phyloP scores from a whole-genome alignment of 1,139 yeast species.

The Casaregolazyma suthepensis region DNA sequence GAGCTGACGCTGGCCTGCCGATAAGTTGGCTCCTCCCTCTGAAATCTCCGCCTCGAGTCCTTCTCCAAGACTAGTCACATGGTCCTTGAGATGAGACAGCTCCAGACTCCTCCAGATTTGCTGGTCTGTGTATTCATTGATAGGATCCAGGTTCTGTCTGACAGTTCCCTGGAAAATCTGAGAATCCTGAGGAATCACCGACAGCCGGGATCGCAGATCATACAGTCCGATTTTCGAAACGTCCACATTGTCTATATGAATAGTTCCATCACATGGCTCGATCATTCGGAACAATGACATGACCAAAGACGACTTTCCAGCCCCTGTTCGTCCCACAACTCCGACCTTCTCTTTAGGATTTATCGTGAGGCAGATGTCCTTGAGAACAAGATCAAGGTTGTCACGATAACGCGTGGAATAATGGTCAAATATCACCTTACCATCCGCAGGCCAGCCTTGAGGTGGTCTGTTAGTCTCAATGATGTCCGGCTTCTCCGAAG shows the following conservation, averaged over 20 bases:
- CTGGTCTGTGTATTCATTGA: slow-evolving; percentile 44
- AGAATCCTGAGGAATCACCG: slow-evolving; percentile 75
- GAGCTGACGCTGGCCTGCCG: slow-evolving; percentile 74
- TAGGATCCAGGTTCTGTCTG: slow-evolving; percentile 64
- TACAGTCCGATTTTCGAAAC: slow-evolving; percentile 51
- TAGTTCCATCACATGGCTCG: slow-evolving; percentile 54
- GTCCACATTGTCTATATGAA: slow-evolving; percentile 54
- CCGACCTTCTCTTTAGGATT: slow-evolving; percentile 65
- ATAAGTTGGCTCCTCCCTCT: slow-evolving; percentile 69
- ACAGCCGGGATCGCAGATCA: slow-evolving; percentile 51
- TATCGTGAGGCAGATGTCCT: slow-evolving; percentile 46
- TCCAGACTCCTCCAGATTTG: slow-evolving; percentile 65
- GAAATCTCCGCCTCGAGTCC: slow-evolving; percentile 39
- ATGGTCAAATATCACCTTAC: slow-evolving; percentile 49
- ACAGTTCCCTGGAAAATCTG: slow-evolving; percentile 62
- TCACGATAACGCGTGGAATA: slow-evolving; percentile 61
- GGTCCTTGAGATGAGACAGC: slow-evolving; percentile 74
- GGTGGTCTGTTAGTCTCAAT: slow-evolving; percentile 39
- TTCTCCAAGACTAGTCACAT: slow-evolving; percentile 52
- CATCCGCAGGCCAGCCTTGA: slow-evolving; percentile 55
- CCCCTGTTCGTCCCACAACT: slow-evolving; percentile 82
- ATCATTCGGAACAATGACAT: slow-evolving; percentile 68
- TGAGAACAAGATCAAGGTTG: slow-evolving; percentile 49
- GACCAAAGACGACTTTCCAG: slow-evolving; percentile 72
- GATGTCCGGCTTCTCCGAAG: slow-evolving; percentile 48